Conservation (phyloP, 2,329 filamentous ascomycete species). For the Aspergillus bombycis region DNA sequence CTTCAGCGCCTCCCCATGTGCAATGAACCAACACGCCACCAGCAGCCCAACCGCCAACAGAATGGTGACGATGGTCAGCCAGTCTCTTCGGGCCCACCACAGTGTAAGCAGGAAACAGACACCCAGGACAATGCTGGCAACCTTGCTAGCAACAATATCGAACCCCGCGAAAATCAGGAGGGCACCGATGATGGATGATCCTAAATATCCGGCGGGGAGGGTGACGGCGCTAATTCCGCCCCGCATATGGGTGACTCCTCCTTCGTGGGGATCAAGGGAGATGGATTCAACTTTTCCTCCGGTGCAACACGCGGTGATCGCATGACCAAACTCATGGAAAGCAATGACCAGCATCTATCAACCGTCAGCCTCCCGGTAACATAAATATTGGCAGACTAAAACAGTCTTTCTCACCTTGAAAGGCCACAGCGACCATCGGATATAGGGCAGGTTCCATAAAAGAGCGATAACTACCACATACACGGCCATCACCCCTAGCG, state of each 20-base stretch:
- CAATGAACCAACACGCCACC: constrained; percentile 78
- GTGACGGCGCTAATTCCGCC: constrained; percentile 72
- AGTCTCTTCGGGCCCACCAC: constrained; percentile 80
- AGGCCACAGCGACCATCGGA: constrained; percentile 76
- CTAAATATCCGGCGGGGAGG: constrained; percentile 76
- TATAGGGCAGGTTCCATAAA: constrained; percentile 77
- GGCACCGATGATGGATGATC: constrained; percentile 75
- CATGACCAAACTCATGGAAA: constrained; percentile 79
- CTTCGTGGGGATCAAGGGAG: constrained; percentile 73
- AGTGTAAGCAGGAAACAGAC: constrained; percentile 77
- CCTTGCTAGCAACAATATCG: constrained; percentile 77
- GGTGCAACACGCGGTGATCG: constrained; percentile 71
- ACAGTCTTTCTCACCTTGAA: constrained; percentile 64
- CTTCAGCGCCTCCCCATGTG: constrained; percentile 71
- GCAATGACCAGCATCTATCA: constrained; percentile 77
- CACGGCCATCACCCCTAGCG: constrained; percentile 69
- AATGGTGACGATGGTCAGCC: constrained; percentile 74
- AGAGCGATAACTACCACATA: constrained; percentile 76
- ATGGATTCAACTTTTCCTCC: constrained; percentile 76
- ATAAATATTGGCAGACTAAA: background rate
- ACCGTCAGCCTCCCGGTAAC: background rate
- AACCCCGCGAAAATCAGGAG: constrained; percentile 79
- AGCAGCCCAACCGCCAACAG: constrained; percentile 71
- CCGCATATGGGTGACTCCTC: constrained; percentile 76
- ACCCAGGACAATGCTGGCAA: constrained; percentile 73